Conservation (phyloP, 345 rosid species). For the Aquilaria yunnanensis region DNA sequence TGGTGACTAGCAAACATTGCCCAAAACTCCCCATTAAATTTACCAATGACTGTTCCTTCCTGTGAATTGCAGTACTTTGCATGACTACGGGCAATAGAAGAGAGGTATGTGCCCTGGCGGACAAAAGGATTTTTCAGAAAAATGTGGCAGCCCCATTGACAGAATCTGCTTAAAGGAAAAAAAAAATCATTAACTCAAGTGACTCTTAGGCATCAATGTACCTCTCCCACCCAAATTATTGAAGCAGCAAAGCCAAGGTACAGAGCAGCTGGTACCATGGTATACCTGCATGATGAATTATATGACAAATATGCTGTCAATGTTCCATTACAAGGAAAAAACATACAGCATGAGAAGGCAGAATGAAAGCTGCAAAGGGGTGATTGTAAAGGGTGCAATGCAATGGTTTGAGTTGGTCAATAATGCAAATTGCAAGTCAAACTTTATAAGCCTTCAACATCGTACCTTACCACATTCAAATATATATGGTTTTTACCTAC, state of each 20-base stretch:
- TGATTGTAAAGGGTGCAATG: too few relatives aligned
- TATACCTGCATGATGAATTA: conserved; percentile 41
- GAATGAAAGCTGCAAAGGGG: background rate
- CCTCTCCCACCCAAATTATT: conserved; percentile 96
- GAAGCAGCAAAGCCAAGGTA: conserved; percentile 93
- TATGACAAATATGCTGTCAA: background rate
- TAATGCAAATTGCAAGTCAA: too few relatives aligned
- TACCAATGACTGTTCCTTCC: conserved; percentile 76
- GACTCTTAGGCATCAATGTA: conserved; percentile 20
- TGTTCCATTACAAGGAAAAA: background rate
- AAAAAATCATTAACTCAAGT: background rate
- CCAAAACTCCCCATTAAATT: conserved; percentile 95
- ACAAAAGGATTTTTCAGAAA: conserved; percentile 5
- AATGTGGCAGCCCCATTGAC: conserved; percentile 1
- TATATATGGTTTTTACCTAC: background rate
- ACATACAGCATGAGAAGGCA: background rate
- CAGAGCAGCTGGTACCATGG: conserved; percentile 81
- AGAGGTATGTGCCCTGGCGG: conserved; percentile 83
- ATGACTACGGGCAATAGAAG: conserved; percentile 74
- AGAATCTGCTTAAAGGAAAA: conserved; percentile 1
- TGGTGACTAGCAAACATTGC: conserved; percentile 80
- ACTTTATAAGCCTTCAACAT: too few relatives aligned
- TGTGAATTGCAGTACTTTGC: conserved; percentile 48
- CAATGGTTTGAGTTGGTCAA: too few relatives aligned
- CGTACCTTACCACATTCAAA: too few relatives aligned